Conservation (phyloP, 352 stramenopile species). For the Thraustotheca clavata region DNA sequence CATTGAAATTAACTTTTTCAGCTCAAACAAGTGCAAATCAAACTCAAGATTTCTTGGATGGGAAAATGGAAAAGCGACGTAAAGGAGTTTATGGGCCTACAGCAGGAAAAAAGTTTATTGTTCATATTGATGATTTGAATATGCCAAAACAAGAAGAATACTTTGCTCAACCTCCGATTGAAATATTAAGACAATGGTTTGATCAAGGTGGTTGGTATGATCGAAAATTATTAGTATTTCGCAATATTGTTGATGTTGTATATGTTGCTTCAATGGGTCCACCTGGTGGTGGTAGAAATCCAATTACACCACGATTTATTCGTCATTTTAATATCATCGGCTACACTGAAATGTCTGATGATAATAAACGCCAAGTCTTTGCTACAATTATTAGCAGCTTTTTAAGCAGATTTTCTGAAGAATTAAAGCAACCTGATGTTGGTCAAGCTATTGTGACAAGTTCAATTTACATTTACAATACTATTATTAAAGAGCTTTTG, state of each 20-base stretch:
- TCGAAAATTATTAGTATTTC: conserved; percentile 86
- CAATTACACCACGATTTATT: conserved; percentile 70
- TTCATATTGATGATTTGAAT: conserved; percentile 94
- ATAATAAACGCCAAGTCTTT: conserved; percentile 75
- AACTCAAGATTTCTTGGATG: conserved; percentile 90
- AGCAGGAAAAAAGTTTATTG: conserved; percentile 86
- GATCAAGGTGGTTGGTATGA: conserved; percentile 94
- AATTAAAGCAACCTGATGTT: conserved; percentile 48
- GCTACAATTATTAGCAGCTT: conserved; percentile 73
- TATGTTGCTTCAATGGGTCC: conserved; percentile 80
- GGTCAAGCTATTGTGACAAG: conserved; percentile 52
- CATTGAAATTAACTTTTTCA: conserved; percentile 88
- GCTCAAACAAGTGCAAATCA: conserved; percentile 90
- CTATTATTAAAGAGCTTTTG: conserved; percentile 64
- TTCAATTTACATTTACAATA: conserved; percentile 80
- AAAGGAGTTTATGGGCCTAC: conserved; percentile 90
- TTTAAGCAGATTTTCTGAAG: conserved; percentile 54
- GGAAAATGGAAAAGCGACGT: conserved; percentile 89
- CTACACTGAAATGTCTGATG: conserved; percentile 78
- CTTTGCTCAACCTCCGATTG: conserved; percentile 91
- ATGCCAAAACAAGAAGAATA: conserved; percentile 94
- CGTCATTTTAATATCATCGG: conserved; percentile 83
- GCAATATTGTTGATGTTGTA: conserved; percentile 86
- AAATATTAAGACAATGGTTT: conserved; percentile 93
- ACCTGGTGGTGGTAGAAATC: conserved; percentile 64